Conservation (phyloP, 2,329 filamentous ascomycete species). For the Arthroderma uncinatum region DNA sequence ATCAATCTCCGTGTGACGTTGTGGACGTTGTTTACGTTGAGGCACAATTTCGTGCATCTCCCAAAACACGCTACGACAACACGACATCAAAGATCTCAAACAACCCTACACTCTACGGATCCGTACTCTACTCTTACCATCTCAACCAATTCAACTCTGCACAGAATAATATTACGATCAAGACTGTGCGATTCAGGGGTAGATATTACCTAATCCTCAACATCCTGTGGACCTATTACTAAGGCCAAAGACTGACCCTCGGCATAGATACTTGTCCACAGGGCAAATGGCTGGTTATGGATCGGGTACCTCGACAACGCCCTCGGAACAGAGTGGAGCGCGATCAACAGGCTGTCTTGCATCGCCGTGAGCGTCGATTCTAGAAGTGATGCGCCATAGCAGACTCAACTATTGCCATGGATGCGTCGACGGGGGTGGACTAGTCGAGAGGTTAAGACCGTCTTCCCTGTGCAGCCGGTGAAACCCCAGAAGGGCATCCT, state of each 20-base stretch:
- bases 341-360: constrained; percentile 2
- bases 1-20: too few species aligned
- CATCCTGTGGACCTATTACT: neutral
- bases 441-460: neutral
- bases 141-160: too few species aligned
- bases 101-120: too few species aligned
- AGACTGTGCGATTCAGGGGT: too few species aligned
- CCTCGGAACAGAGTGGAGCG: constrained; percentile 2
- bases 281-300: neutral
- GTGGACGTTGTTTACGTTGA: too few species aligned
- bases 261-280: neutral
- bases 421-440: too few species aligned
- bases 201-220: too few species aligned
- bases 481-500: neutral
- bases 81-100: too few species aligned
- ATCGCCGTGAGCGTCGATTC: neutral
- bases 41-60: too few species aligned
- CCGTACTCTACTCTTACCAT: too few species aligned
- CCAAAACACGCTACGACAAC: too few species aligned
- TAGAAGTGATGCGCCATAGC: constrained; percentile 3
- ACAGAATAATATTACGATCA: too few species aligned
- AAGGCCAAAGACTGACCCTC: neutral
- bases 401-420: neutral
- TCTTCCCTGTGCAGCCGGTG: neutral
- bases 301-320: neutral